Conservation (phyloP, 257 asterid species). For the Solanum virginianum region DNA sequence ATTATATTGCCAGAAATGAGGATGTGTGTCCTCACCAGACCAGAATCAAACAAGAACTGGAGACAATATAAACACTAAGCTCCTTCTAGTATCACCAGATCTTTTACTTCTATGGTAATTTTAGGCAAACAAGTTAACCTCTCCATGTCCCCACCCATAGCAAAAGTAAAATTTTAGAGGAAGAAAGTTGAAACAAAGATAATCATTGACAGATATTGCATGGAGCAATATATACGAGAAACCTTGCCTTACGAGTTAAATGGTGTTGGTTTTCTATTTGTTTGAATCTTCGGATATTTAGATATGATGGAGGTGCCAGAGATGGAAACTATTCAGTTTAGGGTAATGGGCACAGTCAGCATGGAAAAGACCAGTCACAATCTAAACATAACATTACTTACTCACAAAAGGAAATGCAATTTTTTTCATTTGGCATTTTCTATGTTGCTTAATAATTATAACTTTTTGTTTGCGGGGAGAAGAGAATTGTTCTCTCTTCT, state of each 20-base stretch:
- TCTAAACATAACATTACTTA: background rate
- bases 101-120: background rate
- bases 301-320: background rate
- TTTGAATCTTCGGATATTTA: background rate
- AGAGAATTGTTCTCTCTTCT: background rate
- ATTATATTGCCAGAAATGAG: background rate
- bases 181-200: background rate
- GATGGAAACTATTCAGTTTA: background rate
- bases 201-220: background rate
- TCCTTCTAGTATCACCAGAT: background rate
- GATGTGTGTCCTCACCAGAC: background rate
- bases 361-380: background rate
- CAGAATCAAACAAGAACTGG: background rate
- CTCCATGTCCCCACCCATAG: background rate
- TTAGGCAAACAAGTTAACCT: background rate
- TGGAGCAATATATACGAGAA: background rate
- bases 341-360: background rate
- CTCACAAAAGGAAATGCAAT: background rate
- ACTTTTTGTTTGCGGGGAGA: background rate
- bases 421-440: background rate
- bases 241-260: background rate
- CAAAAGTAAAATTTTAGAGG: background rate
- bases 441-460: background rate
- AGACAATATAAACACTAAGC: background rate
- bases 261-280: background rate